Evolutionary conservation across 2,329 filamentous ascomycete species (phyloP).

Genomic region (Monosporascus sp.): DNA sequence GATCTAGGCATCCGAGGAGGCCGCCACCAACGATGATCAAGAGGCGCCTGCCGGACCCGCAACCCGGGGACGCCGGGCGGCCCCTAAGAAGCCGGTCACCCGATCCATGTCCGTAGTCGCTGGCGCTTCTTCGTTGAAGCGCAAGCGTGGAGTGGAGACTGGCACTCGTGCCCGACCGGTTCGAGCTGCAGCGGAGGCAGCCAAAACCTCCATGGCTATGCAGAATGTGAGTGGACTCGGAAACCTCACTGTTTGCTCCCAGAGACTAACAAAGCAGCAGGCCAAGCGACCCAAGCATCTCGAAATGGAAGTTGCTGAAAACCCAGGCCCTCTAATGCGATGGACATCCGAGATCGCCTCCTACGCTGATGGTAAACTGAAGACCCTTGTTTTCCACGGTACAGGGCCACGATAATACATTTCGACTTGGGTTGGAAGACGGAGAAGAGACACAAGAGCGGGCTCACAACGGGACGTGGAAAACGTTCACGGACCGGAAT

Average conservation of each 20-base stretch:
- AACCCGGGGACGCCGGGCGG: background rate
- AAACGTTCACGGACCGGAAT: too few species aligned
- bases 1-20: background rate
- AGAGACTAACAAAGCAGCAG: constrained; percentile 6
- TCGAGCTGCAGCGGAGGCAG: constrained; percentile 10
- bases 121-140: background rate
- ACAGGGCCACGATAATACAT: too few species aligned
- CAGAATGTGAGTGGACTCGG: constrained; percentile 7
- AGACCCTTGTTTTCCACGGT: too few species aligned
- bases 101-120: background rate
- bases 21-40: background rate
- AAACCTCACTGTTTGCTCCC: background rate
- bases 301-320: too few species aligned
- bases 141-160: background rate
- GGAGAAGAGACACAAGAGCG: too few species aligned
- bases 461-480: too few species aligned
- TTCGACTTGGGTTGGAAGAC: too few species aligned
- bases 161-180: constrained; percentile 7
- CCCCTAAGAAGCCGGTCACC: background rate
- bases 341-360: too few species aligned
- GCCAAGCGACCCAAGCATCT: constrained; percentile 3
- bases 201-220: constrained; percentile 7
- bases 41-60: background rate
- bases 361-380: too few species aligned
- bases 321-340: too few species aligned